Conservation (phyloP, 2,329 filamentous ascomycete species). For the Pseudogymnoascus sp. region DNA sequence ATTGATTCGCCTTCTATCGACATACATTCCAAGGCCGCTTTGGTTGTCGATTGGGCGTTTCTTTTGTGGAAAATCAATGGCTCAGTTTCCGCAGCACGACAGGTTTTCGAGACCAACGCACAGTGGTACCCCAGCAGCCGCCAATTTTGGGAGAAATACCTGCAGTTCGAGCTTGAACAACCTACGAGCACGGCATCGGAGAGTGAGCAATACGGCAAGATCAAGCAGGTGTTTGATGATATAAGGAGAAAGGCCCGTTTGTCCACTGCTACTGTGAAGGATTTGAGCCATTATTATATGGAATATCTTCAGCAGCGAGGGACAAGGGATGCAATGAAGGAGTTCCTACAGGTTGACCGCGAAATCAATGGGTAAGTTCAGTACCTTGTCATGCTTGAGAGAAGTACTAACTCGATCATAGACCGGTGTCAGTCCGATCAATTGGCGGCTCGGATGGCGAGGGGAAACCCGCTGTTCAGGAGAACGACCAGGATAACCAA, state of each 20-base stretch:
- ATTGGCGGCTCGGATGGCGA: conserved; percentile 28
- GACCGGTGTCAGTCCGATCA: conserved; percentile 37
- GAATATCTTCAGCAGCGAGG: conserved; percentile 77
- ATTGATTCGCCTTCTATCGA: conserved; percentile 68
- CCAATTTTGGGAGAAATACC: conserved; percentile 83
- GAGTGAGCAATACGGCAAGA: conserved; percentile 58
- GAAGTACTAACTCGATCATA: conserved; percentile 21
- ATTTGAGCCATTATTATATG: conserved; percentile 73
- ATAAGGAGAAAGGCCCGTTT: conserved; percentile 68
- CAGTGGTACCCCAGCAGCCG: conserved; percentile 80
- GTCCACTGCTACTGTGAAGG: conserved; percentile 59
- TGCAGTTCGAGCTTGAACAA: conserved; percentile 83
- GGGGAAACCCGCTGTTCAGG: conserved; percentile 34
- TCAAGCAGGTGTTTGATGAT: conserved; percentile 73
- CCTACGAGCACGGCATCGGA: conserved; percentile 61
- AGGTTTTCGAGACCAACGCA: conserved; percentile 74
- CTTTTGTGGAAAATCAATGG: conserved; percentile 85
- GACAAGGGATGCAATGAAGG: conserved; percentile 74
- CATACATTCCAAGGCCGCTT: conserved; percentile 72
- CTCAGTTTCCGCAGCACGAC: conserved; percentile 70
- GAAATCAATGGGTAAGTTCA: conserved; percentile 72
- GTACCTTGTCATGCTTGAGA: not conserved
- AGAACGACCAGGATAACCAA: conserved; percentile 34
- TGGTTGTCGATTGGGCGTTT: conserved; percentile 82
- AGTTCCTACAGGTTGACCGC: conserved; percentile 74